These are phyloP conservation scores for Escallonia herrerae DNA, from an alignment of 129 eudicot genomes.

Conservation along the genomic window DNA sequence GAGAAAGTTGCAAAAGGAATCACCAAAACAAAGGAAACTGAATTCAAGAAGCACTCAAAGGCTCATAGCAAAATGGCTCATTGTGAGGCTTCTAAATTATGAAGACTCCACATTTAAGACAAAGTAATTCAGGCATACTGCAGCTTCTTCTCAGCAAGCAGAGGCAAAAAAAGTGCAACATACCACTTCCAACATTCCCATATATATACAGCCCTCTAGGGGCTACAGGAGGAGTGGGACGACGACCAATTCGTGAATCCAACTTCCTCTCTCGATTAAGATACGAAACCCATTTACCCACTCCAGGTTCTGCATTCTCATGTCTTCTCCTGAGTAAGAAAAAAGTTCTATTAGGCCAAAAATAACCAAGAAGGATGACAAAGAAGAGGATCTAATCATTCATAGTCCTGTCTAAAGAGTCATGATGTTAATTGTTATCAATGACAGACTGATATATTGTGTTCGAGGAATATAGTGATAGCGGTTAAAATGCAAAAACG, in stretches of 20 bases:
- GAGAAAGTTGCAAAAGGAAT: background rate
- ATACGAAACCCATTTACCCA: constrained; percentile 96
- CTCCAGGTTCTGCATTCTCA: constrained; percentile 73
- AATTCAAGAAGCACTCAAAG: background rate
- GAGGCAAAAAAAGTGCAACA: constrained; percentile 14
- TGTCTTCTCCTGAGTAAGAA: constrained; percentile 38
- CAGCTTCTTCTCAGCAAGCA: too few relatives aligned
- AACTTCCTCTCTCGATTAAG: constrained; percentile 85
- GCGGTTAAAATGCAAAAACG: background rate
- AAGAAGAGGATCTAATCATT: background rate
- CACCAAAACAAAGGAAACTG: background rate
- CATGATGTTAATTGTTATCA: background rate
- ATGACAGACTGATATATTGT: background rate
- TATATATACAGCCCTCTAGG: constrained; percentile 89
- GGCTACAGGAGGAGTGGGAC: constrained; percentile 72
- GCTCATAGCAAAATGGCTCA: too few relatives aligned
- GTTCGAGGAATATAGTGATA: background rate
- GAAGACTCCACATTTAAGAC: too few relatives aligned
- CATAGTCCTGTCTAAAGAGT: too few relatives aligned
- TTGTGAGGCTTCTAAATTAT: too few relatives aligned
- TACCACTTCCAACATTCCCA: constrained; percentile 99
- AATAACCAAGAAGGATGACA: constrained; percentile 3
- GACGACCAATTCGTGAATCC: constrained; percentile 63
- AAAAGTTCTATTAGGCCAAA: constrained; percentile 13
- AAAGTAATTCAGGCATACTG: too few relatives aligned